Base-by-base conservation (phyloP, 2,329 filamentous ascomycete genomes). In the Curvularia hawaiiensis region DNA sequence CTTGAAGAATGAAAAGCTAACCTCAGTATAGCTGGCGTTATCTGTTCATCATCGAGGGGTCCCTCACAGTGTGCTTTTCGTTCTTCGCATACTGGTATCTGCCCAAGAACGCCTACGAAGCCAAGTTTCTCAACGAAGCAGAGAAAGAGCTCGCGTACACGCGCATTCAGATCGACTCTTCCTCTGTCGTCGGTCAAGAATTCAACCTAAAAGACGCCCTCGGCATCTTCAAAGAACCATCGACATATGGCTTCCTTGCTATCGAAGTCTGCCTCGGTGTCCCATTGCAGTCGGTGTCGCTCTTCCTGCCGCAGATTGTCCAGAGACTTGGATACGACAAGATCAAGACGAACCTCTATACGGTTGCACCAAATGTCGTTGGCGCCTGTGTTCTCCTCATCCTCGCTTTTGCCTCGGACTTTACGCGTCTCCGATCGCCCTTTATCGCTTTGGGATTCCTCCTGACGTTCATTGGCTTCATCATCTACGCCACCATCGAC, bases 261-360 rank as follows among this genome's bases (percentile, higher is more conserved):
- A 86, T 87, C 59, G 82, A 86, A 68, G 80, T 86, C 54, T 87
- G 84, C 63, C 77, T 86, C 14, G 84, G 85, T 35, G 84, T 87
- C 0, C 84, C 85, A 0, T 69, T 87, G 11, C 84, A 86, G 61
- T 83, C 80, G 5, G 84, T 86, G 4, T 75, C 78, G 0, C 78
- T 86, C 2, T 87, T 87, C 71, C 71, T 87, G 45, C 85, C 85
- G 0, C 83, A 85, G 60, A 87, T 87, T 59, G 79, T 87, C 20
- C 73, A 72, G 3, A 74, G 82, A 3, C 76, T 87, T 4, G 80
- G 81, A 10, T 86, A 83, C 68, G 64, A 72, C 48, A 82, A 79
- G n/a, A 80, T 86, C 59, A 85, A 86, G 66, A 92, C 90, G 0
- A 94, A 95, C 67, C 81, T 94, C 0, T 92, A 90, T 76, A 93